Base-by-base conservation (phyloP, 768 basidiomycete genomes). In the Mycena vitilis region DNA sequence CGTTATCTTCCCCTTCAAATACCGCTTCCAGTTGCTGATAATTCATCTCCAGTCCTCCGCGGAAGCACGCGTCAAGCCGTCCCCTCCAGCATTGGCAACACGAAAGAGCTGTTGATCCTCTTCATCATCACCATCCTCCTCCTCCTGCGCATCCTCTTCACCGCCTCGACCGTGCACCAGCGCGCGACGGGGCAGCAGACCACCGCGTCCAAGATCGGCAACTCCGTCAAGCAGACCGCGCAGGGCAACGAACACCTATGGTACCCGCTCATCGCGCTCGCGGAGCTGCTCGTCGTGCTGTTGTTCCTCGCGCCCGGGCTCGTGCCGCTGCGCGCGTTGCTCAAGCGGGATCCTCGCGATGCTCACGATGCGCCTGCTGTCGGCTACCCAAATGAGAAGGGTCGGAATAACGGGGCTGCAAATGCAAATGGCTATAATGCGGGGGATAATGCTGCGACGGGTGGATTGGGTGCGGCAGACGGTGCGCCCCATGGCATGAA, bases 201-300 rank as follows among this genome's bases (percentile, higher is more conserved):
- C 25, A 42, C 69, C 36, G 25, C 65, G 10, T 51, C 60, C 1
- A 10, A 23, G 5, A 44, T 52, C 2, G 16, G 59, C 15, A 37
- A n/a, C 58, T 7, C 34, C 3, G 22, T 70, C 22, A 58, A 54
- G 12, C 25, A 56, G 4, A 60, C 47, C 0, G 69, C 61, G 30
- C 60, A 59, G 48, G 47, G 25, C 51, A 71, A 71, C 57, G 69
- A 71, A 52, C 69, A 66, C 57, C 61, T 71, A 15, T 71, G 69
- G 69, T 71, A 71, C 52, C 69, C 69, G 3, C 69, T 71, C 52
- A 61, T 61, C 49, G 65, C 69, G 56, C 69, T 71, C 4, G 56
- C 69, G 5, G 69, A 71, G 61, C 22, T 71, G 61, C 65, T 71
- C 47, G 61, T 30, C 1, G 69, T 60, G 16, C 51, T 71, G 61